Base-by-base conservation (phyloP, 1,139 yeast species). In the Sugiyamaella paludigena region DNA sequence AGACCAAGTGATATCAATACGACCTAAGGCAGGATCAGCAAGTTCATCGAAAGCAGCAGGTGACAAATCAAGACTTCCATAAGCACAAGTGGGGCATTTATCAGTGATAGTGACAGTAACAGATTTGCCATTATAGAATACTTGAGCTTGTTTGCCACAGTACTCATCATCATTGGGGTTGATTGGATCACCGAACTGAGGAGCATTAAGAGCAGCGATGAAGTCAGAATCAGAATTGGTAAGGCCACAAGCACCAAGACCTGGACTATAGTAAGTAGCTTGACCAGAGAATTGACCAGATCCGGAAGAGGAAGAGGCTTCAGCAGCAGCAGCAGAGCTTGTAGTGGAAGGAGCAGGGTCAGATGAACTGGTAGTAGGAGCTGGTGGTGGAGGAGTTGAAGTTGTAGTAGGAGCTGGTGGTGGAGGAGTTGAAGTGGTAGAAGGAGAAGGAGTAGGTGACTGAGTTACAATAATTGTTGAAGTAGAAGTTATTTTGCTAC, bases 201-300 rank as follows among this genome's bases (percentile, higher is more conserved):
- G 62, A 48, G 51, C 56, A 57, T 68, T 69, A 55, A 68, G 63
- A 40, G 75, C 75, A 40, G 67, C 73, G 57, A 81, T 74, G 56
- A 65, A 66, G 59, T 82, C 86, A 24, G 71, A 39, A 57, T 75
- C 80, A 28, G 69, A 47, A 68, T 66, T 75, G 53, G 71, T 66
- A 49, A 58, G 52, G 42, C 87, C 87, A 68, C 87, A 81, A 28
- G 87, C 81, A 49, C 86, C 87, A 51, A 80, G 66, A 19, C 81
- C 84, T 28, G 80, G 68, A 43, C 69, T 68, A 70, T 77, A 81
- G 73, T 65, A 81, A 48, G 87, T 81, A 55, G 83, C 86, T 50
- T 80, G 72, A 51, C 87, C 86, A 27, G 70, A 54, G 64, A 58
- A 68, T 59, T 36, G 33, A 33, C 48, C 48, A 33, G 40, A 2